Evolutionary conservation across 2,329 filamentous ascomycete genomes (phyloP).

Genomic region (Aspergillus sp.): DNA sequence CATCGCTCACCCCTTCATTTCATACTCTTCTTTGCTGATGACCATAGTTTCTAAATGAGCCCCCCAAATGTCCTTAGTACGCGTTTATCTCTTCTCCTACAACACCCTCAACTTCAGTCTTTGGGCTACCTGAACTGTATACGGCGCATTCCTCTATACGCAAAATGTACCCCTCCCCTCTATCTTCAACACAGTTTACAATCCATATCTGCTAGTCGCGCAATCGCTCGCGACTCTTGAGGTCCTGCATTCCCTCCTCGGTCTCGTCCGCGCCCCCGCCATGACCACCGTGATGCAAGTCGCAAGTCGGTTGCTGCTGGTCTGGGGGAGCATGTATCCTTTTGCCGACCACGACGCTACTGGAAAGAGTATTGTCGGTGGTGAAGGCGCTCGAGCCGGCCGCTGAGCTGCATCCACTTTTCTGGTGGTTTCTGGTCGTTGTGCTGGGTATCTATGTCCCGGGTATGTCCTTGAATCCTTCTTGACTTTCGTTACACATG

Average conservation of each 20-base stretch:
- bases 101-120: constrained; percentile 68
- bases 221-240: constrained; percentile 80
- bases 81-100: constrained; percentile 72
- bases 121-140: constrained; percentile 69
- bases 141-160: constrained; percentile 49
- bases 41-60: no score
- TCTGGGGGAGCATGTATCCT: constrained; percentile 71
- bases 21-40: no score
- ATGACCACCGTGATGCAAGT: constrained; percentile 87
- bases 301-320: constrained; percentile 72
- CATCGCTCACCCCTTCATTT: no score
- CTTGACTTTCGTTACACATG: constrained; percentile 55
- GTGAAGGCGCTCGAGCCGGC: constrained; percentile 52
- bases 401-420: constrained; percentile 44
- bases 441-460: constrained; percentile 72
- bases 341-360: constrained; percentile 73
- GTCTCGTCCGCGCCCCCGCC: constrained; percentile 76
- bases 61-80: constrained; percentile 10
- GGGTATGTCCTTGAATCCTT: constrained; percentile 45
- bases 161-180: constrained; percentile 26
- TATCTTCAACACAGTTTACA: constrained; percentile 41
- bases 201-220: constrained; percentile 47
- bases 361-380: constrained; percentile 23
- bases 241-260: constrained; percentile 68
- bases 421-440: constrained; percentile 53